Conservation (phyloP, 2,329 filamentous ascomycete species). For the Lachnellula arida region DNA sequence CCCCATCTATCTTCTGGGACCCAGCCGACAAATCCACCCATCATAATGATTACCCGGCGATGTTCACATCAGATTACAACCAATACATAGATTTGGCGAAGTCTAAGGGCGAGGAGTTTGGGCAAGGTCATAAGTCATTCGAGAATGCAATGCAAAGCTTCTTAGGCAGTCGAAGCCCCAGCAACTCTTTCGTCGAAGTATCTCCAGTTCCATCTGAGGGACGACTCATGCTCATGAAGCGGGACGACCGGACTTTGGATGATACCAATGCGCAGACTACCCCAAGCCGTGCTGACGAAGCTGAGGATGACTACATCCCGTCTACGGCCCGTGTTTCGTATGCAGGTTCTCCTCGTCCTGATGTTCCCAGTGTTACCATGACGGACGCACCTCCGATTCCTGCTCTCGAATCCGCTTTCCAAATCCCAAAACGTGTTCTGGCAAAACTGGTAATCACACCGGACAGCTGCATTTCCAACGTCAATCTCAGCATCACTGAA, state of each 20-base stretch:
- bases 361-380: not conserved
- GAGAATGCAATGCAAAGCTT: conserved; percentile 28
- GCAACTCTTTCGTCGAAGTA: conserved; percentile 20
- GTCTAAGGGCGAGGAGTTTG: conserved; percentile 48
- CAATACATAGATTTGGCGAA: conserved; percentile 50
- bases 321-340: conserved; percentile 11
- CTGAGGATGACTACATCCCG: conserved; percentile 4
- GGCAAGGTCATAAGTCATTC: conserved; percentile 45
- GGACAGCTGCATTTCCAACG: conserved; percentile 59
- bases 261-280: conserved; percentile 12
- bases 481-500: conserved; percentile 61
- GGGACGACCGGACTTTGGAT: conserved; percentile 24
- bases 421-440: conserved; percentile 42
- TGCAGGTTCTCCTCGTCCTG: not conserved
- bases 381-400: not conserved
- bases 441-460: conserved; percentile 62
- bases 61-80: conserved; percentile 55
- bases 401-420: conserved; percentile 23
- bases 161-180: conserved; percentile 22
- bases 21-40: conserved; percentile 49
- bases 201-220: conserved; percentile 23
- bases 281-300: not conserved
- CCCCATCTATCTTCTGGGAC: conserved; percentile 56
- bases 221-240: conserved; percentile 23
- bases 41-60: conserved; percentile 59